Percentiles rank a stretch among this genome's conserved stretches.
These are phyloP conservation scores for Bacidia rubella DNA, from an alignment of 495 filamentous ascomycete genomes.

Conservation along the genomic window DNA sequence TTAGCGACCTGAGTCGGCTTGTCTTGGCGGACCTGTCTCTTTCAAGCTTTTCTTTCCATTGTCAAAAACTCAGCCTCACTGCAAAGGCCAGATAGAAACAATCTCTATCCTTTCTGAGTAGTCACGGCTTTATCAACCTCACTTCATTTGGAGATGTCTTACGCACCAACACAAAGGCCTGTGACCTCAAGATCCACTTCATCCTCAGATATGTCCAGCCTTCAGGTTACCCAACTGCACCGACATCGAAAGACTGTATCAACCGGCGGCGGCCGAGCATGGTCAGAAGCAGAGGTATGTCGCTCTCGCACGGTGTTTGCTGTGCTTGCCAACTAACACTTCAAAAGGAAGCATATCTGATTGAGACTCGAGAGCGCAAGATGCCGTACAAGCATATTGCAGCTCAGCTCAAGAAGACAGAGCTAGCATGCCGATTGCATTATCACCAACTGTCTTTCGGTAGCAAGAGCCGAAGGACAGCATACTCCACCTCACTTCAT, in stretches of 20 bases:
- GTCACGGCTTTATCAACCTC: background rate
- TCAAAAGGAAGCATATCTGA: slow-evolving; percentile 63
- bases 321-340: slow-evolving; percentile 4
- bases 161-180: slow-evolving; percentile 15
- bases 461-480: slow-evolving; percentile 57
- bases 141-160: slow-evolving; percentile 5
- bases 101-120: background rate
- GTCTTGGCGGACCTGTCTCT: background rate
- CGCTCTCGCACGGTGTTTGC: background rate
- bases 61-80: background rate
- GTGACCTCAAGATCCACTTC: slow-evolving; percentile 7
- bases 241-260: slow-evolving; percentile 45
- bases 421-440: slow-evolving; percentile 71
- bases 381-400: slow-evolving; percentile 87
- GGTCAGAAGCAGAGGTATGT: slow-evolving; percentile 66
- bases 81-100: background rate
- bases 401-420: slow-evolving; percentile 69
- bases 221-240: slow-evolving; percentile 11
- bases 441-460: slow-evolving; percentile 76
- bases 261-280: slow-evolving; percentile 58
- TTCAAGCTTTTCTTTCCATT: background rate
- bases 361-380: slow-evolving; percentile 70
- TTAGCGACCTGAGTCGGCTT: background rate
- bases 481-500: slow-evolving; percentile 40
- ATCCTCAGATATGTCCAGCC: slow-evolving; percentile 10